Base-by-base conservation (phyloP, 441 rosid species). In the Mallotus japonicus region DNA sequence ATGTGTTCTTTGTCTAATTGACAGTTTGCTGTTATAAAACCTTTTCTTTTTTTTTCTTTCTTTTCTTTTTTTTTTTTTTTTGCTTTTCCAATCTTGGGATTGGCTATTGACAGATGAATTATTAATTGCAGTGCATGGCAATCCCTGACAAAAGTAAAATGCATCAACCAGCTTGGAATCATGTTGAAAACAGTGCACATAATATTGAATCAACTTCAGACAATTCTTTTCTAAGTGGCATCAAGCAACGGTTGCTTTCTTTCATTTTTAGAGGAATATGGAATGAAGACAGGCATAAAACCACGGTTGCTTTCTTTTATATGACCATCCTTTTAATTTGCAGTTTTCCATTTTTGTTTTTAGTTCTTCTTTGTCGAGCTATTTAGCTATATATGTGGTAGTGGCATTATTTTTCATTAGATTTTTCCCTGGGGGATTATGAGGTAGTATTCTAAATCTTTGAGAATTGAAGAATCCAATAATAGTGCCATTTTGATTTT, bases 241-340 rank as follows among this genome's bases (percentile, higher is more conserved):
- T 95, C 73, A 95, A 95, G 82, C 98, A 93, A 70, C 90, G 98
- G 4, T 77, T 93, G 79, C 97, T 95, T 77, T 95, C 99, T 15
- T 95, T 93, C 77, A 87, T 95, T 80, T 95, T 90, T 73, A 85
- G 82, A 78, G 91, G 87, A 84, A 84, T 82, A 82, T 91, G 96
- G 97, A 88, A 85, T 71, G 93, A 91, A 76, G 95, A 93, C 82
- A 76, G 84, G 11, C 92, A 95, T 83, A 85, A 83, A 56, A 69
- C 79, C 51, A 53, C 51, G 97, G 99, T 93, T 37, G 40, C 40
- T 37, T 6, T 37, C 40, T 37, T 37, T 37, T 37, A 37, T 37
- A 0, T 34, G 5, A 34, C 40, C 0, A 3, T 44, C 1, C 49
- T 44, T 44, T 44, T 44, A 44, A 7, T 44, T 44, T 44, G 9